Base-by-base conservation (phyloP, 164 flowering plant species). In the Pachysandra terminalis region DNA sequence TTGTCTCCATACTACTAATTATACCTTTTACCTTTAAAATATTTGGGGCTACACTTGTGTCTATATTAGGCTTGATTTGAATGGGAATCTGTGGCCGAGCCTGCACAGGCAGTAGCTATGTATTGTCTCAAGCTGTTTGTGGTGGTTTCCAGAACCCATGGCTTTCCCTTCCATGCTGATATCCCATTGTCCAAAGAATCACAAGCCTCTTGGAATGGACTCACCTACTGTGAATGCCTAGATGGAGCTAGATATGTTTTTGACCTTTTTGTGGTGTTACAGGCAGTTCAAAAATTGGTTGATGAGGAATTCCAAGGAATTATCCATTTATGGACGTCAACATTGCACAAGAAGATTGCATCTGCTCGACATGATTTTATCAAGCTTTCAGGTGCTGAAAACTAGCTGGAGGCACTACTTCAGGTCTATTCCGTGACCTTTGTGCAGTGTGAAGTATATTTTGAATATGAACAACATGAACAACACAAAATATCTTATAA, bases 301-400 rank as follows among this genome's bases (percentile, higher is more conserved):
- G 96, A 95, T 69, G 99, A 95, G 82, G 99, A 95, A 69, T 95
- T 92, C 78, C 85, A 88, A 76, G 99, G 98, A 27, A 85, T 95
- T 58, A 62, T 41, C 25, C 96, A 95, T 82, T 68, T 92, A 66
- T 88, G 91, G 48, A 95, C 99, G 60, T 92, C 98, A 19, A 73
- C 95, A 19, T 79, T 95, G 75, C 99, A 95, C 77, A 95, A 88
- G 80, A 95, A 88, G 82, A 81, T 92, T 80, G 90, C 99, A 74
- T 72, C 86, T 70, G 96, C 97, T 75, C 97, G 98, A 13, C 99
- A 95, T 82, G 97, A 95, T 80, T 95, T 95, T 68, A 86, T 95
- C 67, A 89, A 82, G 69, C 88, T 95, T 71, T 86, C 98, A 61
- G 99, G 98, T 61, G 67, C 92, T 41, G 98, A 95, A 74, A 90